Base-by-base conservation (phyloP, 495 filamentous ascomycete genomes). In the Penicillium cosmopolitanum region DNA sequence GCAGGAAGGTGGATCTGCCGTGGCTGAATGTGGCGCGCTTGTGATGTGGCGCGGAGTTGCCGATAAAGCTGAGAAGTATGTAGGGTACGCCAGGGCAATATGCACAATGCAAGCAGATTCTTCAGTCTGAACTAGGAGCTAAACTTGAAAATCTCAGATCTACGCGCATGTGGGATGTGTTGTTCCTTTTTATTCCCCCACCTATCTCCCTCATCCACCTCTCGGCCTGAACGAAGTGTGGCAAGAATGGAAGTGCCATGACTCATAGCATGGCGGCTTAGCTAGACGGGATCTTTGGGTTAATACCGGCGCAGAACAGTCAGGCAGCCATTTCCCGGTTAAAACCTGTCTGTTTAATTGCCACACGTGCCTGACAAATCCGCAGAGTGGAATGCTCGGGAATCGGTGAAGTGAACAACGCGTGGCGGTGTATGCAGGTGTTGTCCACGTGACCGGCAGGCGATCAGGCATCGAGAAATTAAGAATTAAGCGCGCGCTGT, bases 41-140 rank as follows among this genome's bases (percentile, higher is more conserved):
- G 2, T 38, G 36, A 44, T 44, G 42, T 44, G 42, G 42, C 36
- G 53, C 52, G 54, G 67, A 57, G 53, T 57, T 60, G 48, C 61
- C 57, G 53, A 54, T 4, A 44, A 16, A 61, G 44, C 50, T 57
- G 46, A 48, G 56, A 13, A 36, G 34, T 36, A 36, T 9, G 10
- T 36, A 13, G 13, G 34, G 13, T 36, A 36, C 2, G 12, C 12
- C 8, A 9, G 5, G 10, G 13, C 6, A 10, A 38, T 38, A 38
- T 38, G 36, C 36, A 38, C 36, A 8, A 38, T 43, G 13, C 16
- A n/a, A 43, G 42, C 16, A 44, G 28, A 31, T 31, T 31, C 28
- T 31, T 31, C 28, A 31, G 8, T 31, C 23, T 23, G 8, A 31
- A 31, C 28, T 31, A 31, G 28, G 28, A 31, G 28, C 28, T 31